These are phyloP conservation scores for Athelia psychrophila DNA, from an alignment of 1,284 basidiomycete genomes.

Conservation along the genomic window DNA sequence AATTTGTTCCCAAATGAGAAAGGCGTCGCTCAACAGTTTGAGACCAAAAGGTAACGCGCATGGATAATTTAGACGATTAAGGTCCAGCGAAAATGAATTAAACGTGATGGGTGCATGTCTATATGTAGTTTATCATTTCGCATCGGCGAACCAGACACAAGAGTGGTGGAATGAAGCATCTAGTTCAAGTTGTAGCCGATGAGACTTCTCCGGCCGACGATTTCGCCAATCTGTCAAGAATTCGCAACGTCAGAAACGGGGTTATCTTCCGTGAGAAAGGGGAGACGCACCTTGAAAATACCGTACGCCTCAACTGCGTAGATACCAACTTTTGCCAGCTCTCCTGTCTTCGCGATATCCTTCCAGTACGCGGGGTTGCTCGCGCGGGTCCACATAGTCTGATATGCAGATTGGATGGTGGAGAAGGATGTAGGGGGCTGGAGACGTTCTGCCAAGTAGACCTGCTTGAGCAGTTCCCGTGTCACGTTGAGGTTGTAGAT, in stretches of 20 bases:
- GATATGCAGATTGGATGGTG: constrained; percentile 69
- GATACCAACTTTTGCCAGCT: constrained; percentile 76
- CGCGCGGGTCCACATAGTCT: constrained; percentile 69
- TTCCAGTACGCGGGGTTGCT: constrained; percentile 71
- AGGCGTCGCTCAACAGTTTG: too few species aligned
- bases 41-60: too few species aligned
- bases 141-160: too few species aligned
- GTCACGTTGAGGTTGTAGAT: constrained; percentile 84
- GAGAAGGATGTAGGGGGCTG: constrained; percentile 74
- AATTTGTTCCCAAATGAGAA: too few species aligned
- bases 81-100: too few species aligned
- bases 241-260: background rate
- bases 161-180: constrained; percentile 16
- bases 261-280: background rate
- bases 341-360: constrained; percentile 66
- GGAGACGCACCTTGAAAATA: constrained; percentile 70
- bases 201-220: constrained; percentile 80
- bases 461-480: constrained; percentile 84
- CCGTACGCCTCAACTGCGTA: constrained; percentile 90
- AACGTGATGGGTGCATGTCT: too few species aligned
- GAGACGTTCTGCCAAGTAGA: constrained; percentile 88
- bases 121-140: too few species aligned
- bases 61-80: too few species aligned
- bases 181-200: constrained; percentile 82
- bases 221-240: constrained; percentile 78